These are phyloP conservation scores for Leccinum aurantiacum DNA, from an alignment of 768 basidiomycete genomes.

Conservation along the genomic window DNA sequence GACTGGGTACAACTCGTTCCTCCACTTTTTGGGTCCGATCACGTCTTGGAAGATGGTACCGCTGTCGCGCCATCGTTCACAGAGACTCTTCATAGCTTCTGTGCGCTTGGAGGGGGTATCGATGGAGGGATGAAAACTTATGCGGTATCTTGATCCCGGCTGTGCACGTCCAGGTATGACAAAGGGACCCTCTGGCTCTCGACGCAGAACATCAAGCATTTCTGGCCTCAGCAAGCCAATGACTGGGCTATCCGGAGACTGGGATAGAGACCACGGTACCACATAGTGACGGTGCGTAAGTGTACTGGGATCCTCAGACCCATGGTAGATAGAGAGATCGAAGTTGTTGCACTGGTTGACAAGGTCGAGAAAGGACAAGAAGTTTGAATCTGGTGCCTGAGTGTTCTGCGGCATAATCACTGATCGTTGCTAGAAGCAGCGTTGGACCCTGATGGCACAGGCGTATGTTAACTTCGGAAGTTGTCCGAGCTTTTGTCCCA, in stretches of 20 bases:
- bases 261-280: constrained; percentile 55
- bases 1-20: constrained; percentile 79
- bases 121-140: constrained; percentile 53
- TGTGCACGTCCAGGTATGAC: constrained; percentile 35
- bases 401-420: constrained; percentile 7
- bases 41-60: constrained; percentile 55
- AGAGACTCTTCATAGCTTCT: constrained; percentile 59
- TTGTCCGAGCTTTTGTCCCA: neutral
- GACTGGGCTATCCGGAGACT: constrained; percentile 50
- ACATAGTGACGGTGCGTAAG: constrained; percentile 42
- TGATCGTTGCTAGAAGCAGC: neutral
- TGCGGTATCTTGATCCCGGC: constrained; percentile 23
- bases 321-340: constrained; percentile 35
- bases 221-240: constrained; percentile 61
- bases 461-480: neutral
- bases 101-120: constrained; percentile 61
- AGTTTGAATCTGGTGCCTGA: neutral
- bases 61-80: constrained; percentile 72
- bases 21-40: constrained; percentile 80
- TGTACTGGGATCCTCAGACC: constrained; percentile 24
- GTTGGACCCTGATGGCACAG: neutral
- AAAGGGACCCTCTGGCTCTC: constrained; percentile 49
- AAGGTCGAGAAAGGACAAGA: constrained; percentile 56
- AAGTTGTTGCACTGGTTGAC: constrained; percentile 75
- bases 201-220: constrained; percentile 51